phyloP scores from a whole-genome alignment of 164 flowering plant genomes.

The Vitis vinifera region ASM3070453v1 NC_081815.1:7101501-7102000 shows the following conservation, averaged over 20 bases:
- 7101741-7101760: constrained; percentile 73
- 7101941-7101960: constrained; percentile 14
- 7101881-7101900: not conserved
- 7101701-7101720: not conserved
- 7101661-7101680: constrained; percentile 1
- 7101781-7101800: constrained; percentile 80
- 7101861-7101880: not conserved
- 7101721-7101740: constrained; percentile 55
- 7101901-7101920: no score
- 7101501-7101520: constrained; percentile 35
- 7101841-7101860: constrained; percentile 49
- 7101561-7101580: constrained; percentile 70
- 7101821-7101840: constrained; percentile 51
- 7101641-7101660: constrained; percentile 22
- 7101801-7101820: constrained; percentile 67
- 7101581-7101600: constrained; percentile 83
- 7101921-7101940: not conserved
- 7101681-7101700: not conserved
- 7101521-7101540: constrained; percentile 93
- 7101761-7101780: constrained; percentile 85
- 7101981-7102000: constrained; percentile 89
- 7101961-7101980: constrained; percentile 60
- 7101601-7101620: constrained; percentile 78
- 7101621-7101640: constrained; percentile 79
- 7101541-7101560: constrained; percentile 63